Evolutionary conservation across 768 basidiomycete species (phyloP).

Genomic region (Sarcodon sp.): DNA sequence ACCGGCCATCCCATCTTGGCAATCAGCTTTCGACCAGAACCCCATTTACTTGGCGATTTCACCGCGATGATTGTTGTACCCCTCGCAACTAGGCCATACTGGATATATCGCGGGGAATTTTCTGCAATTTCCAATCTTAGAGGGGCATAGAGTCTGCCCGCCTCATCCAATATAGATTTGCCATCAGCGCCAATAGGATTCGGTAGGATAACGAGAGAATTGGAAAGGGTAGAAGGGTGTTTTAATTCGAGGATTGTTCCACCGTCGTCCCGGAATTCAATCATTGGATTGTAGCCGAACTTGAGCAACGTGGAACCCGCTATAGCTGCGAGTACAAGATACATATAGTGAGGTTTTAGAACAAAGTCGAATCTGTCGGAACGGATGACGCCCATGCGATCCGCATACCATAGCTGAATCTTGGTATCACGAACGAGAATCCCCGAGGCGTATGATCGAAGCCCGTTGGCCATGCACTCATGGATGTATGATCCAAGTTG

Average conservation of each 20-base stretch:
- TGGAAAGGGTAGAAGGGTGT: neutral
- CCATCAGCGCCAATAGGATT: neutral
- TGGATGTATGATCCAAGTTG: no score
- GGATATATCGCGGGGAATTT: neutral
- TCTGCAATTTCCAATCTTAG: neutral
- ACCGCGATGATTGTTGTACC: conserved; percentile 1
- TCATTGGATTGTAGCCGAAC: neutral
- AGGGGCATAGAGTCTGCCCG: neutral
- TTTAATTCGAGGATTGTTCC: no score
- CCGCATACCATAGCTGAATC: conserved; percentile 2
- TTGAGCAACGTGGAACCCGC: neutral
- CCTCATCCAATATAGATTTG: neutral
- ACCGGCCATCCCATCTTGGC: conserved; percentile 4
- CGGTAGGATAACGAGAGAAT: neutral
- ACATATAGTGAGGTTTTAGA: neutral
- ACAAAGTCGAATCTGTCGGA: neutral
- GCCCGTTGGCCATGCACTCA: neutral
- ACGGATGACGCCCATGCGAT: conserved; percentile 2
- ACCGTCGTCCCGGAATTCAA: neutral
- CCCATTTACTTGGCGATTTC: neutral
- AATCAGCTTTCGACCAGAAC: neutral
- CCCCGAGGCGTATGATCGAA: conserved; percentile 1
- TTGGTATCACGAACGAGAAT: neutral
- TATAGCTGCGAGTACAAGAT: conserved; percentile 1
- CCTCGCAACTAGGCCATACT: conserved; percentile 1